Base-by-base conservation (phyloP, 2,329 filamentous ascomycete species). In the Chrysoporthe cubensis region DNA sequence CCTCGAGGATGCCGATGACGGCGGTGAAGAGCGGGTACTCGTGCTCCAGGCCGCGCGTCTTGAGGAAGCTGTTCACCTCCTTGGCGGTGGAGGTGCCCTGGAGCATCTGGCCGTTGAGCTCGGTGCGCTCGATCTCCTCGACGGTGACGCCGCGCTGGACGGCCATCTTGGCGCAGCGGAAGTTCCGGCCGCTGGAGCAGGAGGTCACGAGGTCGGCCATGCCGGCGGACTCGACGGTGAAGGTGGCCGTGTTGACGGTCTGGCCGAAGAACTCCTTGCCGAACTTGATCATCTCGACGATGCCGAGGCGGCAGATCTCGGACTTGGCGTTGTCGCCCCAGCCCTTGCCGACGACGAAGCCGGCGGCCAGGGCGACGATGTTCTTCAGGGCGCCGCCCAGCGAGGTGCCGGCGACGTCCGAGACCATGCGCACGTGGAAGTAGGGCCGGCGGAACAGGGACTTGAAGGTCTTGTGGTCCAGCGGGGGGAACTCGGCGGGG, bases 251-350 rank as follows among this genome's bases (percentile, higher is more conserved):
- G 71, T 91, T 87, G 37, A 96, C 90, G 0, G 91, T 92, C 74
- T 94, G 87, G 21, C 89, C 88, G 78, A 98, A 99, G 84, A 98
- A 99, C 74, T 91, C 89, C 79, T 94, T 93, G 72, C 95, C 95
- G 73, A 99, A 99, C 77, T 92, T 91, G 75, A 98, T 93, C 91
- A 97, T 97, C 81, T 99, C 96, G 74, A 97, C 86, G 58, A 99
- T 88, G 8, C 96, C 96, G 26, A 98, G 91, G 54, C 96, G 92
- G 93, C 99, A 98, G 69, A 99, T 90, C 58, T 96, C 96, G n/a
- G 96, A 94, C 83, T 99, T 98, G 72, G 95, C 95, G 74, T 98
- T 99, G 83, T 98, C 94, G 75, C 96, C 96, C 95, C 96, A 99
- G 72, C 95, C 95, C 70, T 95, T 88, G 46, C 96, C 96, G 72